Conservation (phyloP, 164 flowering plant species). For the Vitis amurensis region DNA sequence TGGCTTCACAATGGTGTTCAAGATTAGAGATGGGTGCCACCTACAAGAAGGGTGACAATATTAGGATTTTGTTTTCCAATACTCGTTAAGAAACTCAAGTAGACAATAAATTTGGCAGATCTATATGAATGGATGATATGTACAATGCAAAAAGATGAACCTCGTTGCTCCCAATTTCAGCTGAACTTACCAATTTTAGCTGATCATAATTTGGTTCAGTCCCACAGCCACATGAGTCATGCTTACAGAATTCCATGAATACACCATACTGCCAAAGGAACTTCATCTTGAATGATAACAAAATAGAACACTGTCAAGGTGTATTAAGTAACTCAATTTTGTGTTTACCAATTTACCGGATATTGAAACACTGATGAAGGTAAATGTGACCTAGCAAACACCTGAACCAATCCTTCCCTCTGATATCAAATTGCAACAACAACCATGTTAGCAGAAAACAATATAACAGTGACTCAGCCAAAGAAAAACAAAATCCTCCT, state of each 20-base stretch:
- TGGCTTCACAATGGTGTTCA: slow-evolving; percentile 42
- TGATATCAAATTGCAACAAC: slow-evolving; percentile 49
- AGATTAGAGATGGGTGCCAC: slow-evolving; percentile 64
- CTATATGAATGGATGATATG: not conserved
- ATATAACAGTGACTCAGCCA: not conserved
- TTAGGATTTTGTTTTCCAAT: not conserved
- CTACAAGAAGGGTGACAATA: slow-evolving; percentile 34
- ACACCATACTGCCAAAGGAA: slow-evolving; percentile 59
- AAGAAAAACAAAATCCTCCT: not conserved
- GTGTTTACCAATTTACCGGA: slow-evolving; percentile 53
- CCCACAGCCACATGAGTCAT: slow-evolving; percentile 40
- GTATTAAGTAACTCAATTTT: slow-evolving; percentile 5
- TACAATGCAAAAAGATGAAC: no score
- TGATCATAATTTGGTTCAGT: slow-evolving; percentile 26
- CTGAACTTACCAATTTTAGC: slow-evolving; percentile 57
- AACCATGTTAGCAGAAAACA: slow-evolving; percentile 23
- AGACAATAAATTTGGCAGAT: not conserved
- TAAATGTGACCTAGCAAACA: slow-evolving; percentile 52
- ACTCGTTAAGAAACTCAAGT: not conserved
- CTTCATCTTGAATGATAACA: not conserved
- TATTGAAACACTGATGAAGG: slow-evolving; percentile 40
- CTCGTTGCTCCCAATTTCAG: not conserved
- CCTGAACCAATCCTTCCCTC: slow-evolving; percentile 76
- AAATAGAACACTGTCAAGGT: not conserved
- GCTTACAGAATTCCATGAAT: slow-evolving; percentile 63